phyloP scores from a whole-genome alignment of 2,329 filamentous ascomycete genomes.

The Botrytis elliptica region DNA sequence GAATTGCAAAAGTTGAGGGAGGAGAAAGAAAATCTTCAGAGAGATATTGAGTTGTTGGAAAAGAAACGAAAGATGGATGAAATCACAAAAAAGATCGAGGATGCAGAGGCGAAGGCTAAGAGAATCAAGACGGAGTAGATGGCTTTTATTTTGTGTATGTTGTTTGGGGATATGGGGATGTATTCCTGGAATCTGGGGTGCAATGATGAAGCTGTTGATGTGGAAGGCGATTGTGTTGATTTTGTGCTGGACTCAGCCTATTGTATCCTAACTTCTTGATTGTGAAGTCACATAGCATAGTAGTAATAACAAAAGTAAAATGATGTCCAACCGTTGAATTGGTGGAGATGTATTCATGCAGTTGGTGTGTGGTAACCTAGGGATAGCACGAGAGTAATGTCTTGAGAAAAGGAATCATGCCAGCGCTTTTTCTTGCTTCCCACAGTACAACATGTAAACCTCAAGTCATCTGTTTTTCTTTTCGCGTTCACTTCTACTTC shows the following conservation, averaged over 20 bases:
- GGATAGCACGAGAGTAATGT: neutral
- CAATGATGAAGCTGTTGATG: neutral
- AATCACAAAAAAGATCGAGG: neutral
- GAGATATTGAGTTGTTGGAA: neutral
- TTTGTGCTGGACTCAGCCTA: neutral
- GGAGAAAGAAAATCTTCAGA: neutral
- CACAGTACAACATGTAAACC: neutral
- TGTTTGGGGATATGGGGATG: neutral
- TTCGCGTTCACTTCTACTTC: neutral
- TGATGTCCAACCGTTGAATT: too few relatives aligned
- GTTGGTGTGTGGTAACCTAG: too few relatives aligned
- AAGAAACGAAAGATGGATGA: neutral
- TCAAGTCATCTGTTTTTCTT: neutral
- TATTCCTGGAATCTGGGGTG: too few relatives aligned
- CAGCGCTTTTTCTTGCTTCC: neutral
- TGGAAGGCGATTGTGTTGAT: neutral
- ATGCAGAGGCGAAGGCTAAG: neutral
- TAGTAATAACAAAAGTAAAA: neutral
- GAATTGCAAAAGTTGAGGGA: neutral
- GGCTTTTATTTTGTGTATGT: neutral
- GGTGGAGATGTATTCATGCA: too few relatives aligned
- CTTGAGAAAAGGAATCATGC: neutral
- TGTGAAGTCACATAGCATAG: neutral
- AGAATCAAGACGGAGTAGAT: neutral
- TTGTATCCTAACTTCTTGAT: fast-evolving